These are phyloP conservation scores for Talaromyces sp. DNA, from an alignment of 2,329 filamentous ascomycete genomes.

Conservation along the genomic window DNA sequence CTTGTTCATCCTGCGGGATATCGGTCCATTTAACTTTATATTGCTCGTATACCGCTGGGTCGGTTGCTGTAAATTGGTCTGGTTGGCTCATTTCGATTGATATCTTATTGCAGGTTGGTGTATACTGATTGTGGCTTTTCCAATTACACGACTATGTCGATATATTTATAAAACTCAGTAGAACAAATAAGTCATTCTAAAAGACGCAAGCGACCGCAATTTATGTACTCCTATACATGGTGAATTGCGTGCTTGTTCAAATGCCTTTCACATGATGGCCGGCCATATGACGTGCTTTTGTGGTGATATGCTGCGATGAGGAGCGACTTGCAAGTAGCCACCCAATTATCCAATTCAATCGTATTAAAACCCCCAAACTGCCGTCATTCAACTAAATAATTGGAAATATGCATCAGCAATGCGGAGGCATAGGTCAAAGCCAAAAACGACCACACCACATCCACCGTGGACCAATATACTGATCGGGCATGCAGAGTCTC, in stretches of 20 bases:
- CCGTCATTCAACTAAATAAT: background rate
- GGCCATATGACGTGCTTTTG: background rate
- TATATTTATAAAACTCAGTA: background rate
- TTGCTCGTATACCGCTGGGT: conserved; percentile 36
- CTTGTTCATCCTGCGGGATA: conserved; percentile 35
- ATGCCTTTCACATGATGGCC: background rate
- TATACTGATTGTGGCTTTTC: background rate
- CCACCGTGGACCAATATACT: too few species aligned
- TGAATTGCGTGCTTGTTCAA: background rate
- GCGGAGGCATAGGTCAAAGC: background rate
- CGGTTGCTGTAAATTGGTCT: conserved; percentile 19
- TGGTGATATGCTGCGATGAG: background rate
- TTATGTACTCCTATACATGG: background rate
- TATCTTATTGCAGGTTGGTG: background rate
- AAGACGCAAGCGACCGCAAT: background rate
- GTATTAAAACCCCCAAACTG: background rate
- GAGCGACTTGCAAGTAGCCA: background rate
- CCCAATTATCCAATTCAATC: background rate
- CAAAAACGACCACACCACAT: background rate
- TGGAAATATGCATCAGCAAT: background rate
- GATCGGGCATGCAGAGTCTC: background rate
- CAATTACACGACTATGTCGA: background rate
- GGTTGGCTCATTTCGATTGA: background rate
- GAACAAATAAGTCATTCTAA: background rate
- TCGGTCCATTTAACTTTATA: conserved; percentile 34